Conservation (phyloP, 768 basidiomycete species). For the Kwoniella shandongensis region DNA sequence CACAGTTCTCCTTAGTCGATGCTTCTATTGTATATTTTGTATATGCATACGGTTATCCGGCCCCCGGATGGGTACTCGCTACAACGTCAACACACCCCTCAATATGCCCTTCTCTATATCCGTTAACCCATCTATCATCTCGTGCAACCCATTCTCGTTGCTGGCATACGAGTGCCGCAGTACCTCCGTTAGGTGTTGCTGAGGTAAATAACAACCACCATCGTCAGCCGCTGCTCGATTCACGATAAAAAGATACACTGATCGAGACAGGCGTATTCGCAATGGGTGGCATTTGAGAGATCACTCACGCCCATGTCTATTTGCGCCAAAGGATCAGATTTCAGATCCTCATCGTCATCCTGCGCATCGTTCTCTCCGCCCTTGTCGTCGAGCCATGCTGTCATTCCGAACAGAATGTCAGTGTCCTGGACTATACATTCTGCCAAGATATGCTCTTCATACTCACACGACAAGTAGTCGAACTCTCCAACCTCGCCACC, state of each 20-base stretch:
- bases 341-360: slow-evolving; percentile 81
- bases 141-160: slow-evolving; percentile 48
- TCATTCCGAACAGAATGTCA: neutral
- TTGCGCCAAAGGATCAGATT: slow-evolving; percentile 77
- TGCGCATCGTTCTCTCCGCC: slow-evolving; percentile 71
- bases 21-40: no score
- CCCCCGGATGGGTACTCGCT: no score
- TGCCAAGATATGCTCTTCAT: neutral
- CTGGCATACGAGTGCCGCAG: slow-evolving; percentile 51
- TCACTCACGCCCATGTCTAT: slow-evolving; percentile 71
- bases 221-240: neutral
- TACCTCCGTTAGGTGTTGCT: slow-evolving; percentile 50
- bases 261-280: no score
- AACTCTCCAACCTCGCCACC: slow-evolving; percentile 66
- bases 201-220: neutral
- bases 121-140: slow-evolving; percentile 40
- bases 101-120: slow-evolving; percentile 50
- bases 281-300: neutral
- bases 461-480: slow-evolving; percentile 67
- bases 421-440: neutral
- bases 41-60: no score
- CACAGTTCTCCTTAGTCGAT: no score
- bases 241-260: no score
- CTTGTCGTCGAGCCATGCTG: slow-evolving; percentile 61
- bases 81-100: slow-evolving; percentile 41